These are phyloP conservation scores for Chiua virens DNA, from an alignment of 768 basidiomycete genomes.

Conservation along the genomic window DNA sequence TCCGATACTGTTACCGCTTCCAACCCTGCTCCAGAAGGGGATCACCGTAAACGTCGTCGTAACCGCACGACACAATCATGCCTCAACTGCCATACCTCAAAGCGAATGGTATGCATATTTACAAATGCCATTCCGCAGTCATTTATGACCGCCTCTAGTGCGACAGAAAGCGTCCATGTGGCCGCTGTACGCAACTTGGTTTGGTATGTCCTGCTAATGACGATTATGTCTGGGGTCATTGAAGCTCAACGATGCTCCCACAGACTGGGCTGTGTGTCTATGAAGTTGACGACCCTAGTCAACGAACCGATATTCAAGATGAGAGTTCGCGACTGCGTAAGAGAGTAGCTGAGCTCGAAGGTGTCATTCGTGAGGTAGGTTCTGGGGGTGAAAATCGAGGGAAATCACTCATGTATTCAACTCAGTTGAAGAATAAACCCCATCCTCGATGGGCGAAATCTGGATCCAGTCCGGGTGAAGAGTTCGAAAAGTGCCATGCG, in stretches of 20 bases:
- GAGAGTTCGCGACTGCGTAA: slow-evolving; percentile 67
- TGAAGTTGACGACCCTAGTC: slow-evolving; percentile 74
- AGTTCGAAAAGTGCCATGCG: slow-evolving; percentile 28
- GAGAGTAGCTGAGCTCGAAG: slow-evolving; percentile 80
- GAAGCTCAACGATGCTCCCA: not conserved
- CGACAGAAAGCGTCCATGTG: slow-evolving; percentile 48
- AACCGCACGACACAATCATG: slow-evolving; percentile 76
- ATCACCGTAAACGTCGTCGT: slow-evolving; percentile 62
- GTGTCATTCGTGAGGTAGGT: slow-evolving; percentile 75
- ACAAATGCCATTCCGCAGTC: not conserved
- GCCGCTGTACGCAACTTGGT: slow-evolving; percentile 43
- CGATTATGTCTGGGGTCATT: slow-evolving; percentile 22
- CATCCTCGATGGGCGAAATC: slow-evolving; percentile 58
- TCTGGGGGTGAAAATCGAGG: not conserved
- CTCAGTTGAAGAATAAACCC: slow-evolving; percentile 69
- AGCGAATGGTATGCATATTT: slow-evolving; percentile 56
- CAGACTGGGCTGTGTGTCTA: slow-evolving; percentile 84
- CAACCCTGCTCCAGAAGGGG: slow-evolving; percentile 41
- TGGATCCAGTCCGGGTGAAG: slow-evolving; percentile 22
- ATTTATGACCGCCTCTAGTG: slow-evolving; percentile 31
- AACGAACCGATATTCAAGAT: slow-evolving; percentile 51
- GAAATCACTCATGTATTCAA: not conserved
- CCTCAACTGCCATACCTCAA: slow-evolving; percentile 71
- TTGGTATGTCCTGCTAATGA: slow-evolving; percentile 33
- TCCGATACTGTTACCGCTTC: slow-evolving; percentile 22